A percentile compares a stretch with the other conserved stretches of the same genome.
Conservation (phyloP, 2,329 filamentous ascomycete genomes). For the Fusarium nodosum region DNA sequence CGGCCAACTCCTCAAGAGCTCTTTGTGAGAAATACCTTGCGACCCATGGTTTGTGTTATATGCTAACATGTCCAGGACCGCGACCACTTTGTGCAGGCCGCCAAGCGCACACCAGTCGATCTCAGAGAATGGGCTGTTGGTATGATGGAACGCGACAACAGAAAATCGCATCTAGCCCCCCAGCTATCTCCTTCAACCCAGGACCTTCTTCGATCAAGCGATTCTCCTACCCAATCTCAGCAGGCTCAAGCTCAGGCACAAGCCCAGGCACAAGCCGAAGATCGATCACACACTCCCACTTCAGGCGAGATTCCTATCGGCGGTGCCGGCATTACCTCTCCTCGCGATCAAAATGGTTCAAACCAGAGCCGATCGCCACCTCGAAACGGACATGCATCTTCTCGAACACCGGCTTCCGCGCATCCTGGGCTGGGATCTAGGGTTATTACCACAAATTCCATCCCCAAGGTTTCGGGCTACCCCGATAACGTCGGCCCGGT, state of each 20-base stretch:
- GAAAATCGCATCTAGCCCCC: slow-evolving; percentile 91
- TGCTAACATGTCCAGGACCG: slow-evolving; percentile 73
- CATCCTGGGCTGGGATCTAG: slow-evolving; percentile 69
- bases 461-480: slow-evolving; percentile 62
- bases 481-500: slow-evolving; percentile 57
- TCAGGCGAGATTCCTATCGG: slow-evolving; percentile 80
- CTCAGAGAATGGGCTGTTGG: slow-evolving; percentile 93
- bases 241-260: slow-evolving; percentile 59
- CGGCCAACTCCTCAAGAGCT: slow-evolving; percentile 94
- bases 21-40: slow-evolving; percentile 73
- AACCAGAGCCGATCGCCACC: slow-evolving; percentile 65
- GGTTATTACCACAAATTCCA: slow-evolving; percentile 65
- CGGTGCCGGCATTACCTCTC: slow-evolving; percentile 67
- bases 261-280: slow-evolving; percentile 56
- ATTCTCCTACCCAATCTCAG: slow-evolving; percentile 67
- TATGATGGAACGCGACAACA: slow-evolving; percentile 94
- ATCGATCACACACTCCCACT: slow-evolving; percentile 71
- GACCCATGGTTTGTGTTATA: neutral
- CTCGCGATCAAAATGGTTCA: slow-evolving; percentile 63
- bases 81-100: slow-evolving; percentile 94
- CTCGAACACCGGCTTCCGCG: slow-evolving; percentile 57
- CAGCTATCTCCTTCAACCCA: slow-evolving; percentile 83
- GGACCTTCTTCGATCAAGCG: slow-evolving; percentile 76
- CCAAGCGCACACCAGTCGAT: slow-evolving; percentile 95
- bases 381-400: slow-evolving; percentile 62